Percentiles rank a stretch among this genome's conserved stretches.
Evolutionary conservation across 371 early-diverging fungal species (phyloP).

Genomic region (Apophysomyces trapeziformis): DNA sequence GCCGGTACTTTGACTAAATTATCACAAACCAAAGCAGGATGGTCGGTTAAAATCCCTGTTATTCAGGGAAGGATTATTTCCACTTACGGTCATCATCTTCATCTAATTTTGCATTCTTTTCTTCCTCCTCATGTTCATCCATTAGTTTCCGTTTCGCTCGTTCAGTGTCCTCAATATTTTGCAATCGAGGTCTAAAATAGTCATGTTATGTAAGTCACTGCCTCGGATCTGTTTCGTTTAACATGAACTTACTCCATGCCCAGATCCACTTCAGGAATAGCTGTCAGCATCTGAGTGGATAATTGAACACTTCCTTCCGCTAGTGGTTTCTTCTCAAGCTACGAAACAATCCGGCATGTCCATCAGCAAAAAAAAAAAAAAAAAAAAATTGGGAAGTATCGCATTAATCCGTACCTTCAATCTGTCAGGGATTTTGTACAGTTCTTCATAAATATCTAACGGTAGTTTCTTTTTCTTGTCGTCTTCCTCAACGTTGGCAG

Average conservation of each 20-base stretch:
- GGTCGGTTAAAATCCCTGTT: slow-evolving; percentile 18
- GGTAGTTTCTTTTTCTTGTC: slow-evolving; percentile 22
- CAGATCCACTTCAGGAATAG: slow-evolving; percentile 93
- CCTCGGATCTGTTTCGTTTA: neutral
- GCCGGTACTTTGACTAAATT: slow-evolving; percentile 29
- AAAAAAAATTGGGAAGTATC: too few relatives aligned
- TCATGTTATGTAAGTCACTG: neutral
- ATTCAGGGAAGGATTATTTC: slow-evolving; percentile 14
- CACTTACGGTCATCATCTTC: slow-evolving; percentile 26
- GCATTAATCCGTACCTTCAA: slow-evolving; percentile 49
- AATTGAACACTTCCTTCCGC: slow-evolving; percentile 87
- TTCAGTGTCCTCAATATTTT: slow-evolving; percentile 88
- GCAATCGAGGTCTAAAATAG: slow-evolving; percentile 63
- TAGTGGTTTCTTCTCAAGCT: slow-evolving; percentile 58
- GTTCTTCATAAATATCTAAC: slow-evolving; percentile 60
- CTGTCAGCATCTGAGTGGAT: slow-evolving; percentile 89
- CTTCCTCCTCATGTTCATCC: slow-evolving; percentile 29
- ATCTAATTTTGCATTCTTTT: slow-evolving; percentile 12
- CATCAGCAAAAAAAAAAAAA: neutral
- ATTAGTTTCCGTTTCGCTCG: slow-evolving; percentile 71
- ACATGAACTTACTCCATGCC: slow-evolving; percentile 73
- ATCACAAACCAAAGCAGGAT: slow-evolving; percentile 12
- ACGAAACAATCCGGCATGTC: neutral
- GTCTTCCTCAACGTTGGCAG: slow-evolving; percentile 30
- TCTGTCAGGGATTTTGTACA: slow-evolving; percentile 76